Conservation (phyloP, 768 basidiomycete species). For the Lyophyllum atratum region DNA sequence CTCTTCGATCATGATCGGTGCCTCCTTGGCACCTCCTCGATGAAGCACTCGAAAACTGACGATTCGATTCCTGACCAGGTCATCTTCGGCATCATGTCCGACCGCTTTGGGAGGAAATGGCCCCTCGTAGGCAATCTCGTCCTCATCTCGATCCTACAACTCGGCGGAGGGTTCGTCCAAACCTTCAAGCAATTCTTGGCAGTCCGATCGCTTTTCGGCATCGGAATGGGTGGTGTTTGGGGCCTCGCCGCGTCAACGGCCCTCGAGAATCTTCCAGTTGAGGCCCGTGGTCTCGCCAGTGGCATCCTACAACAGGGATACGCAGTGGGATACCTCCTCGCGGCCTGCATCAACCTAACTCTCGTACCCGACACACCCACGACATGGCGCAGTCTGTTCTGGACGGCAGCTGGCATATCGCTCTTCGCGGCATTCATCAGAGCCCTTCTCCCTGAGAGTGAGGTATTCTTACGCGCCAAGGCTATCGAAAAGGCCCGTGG, state of each 20-base stretch:
- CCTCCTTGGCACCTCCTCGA: not conserved
- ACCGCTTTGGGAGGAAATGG: slow-evolving; percentile 94
- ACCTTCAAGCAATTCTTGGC: slow-evolving; percentile 81
- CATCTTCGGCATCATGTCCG: slow-evolving; percentile 83
- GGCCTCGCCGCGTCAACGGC: slow-evolving; percentile 80
- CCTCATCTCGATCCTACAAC: slow-evolving; percentile 69
- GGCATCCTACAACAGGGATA: slow-evolving; percentile 91
- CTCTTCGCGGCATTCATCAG: slow-evolving; percentile 70
- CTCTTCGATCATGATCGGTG: slow-evolving; percentile 15
- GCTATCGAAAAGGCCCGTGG: slow-evolving; percentile 59
- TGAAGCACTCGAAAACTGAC: not conserved
- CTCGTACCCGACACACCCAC: slow-evolving; percentile 47
- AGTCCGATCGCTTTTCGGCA: slow-evolving; percentile 80
- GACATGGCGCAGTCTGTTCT: slow-evolving; percentile 82
- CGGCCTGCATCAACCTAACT: slow-evolving; percentile 78
- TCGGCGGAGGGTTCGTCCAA: slow-evolving; percentile 79
- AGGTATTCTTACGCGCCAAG: slow-evolving; percentile 67
- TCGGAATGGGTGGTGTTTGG: slow-evolving; percentile 92
- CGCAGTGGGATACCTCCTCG: slow-evolving; percentile 81
- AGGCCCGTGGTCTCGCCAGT: slow-evolving; percentile 80
- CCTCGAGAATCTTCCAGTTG: slow-evolving; percentile 87
- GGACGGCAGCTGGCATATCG: slow-evolving; percentile 71
- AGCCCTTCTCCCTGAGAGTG: slow-evolving; percentile 74
- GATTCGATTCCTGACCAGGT: slow-evolving; percentile 35
- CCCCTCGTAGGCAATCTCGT: slow-evolving; percentile 79